Percentiles rank a stretch among this genome's conserved stretches.
These are phyloP conservation scores for barrel medic (Medicago truncatula) DNA, from an alignment of 306 rosid genomes.

Conservation along the genomic window DNA sequence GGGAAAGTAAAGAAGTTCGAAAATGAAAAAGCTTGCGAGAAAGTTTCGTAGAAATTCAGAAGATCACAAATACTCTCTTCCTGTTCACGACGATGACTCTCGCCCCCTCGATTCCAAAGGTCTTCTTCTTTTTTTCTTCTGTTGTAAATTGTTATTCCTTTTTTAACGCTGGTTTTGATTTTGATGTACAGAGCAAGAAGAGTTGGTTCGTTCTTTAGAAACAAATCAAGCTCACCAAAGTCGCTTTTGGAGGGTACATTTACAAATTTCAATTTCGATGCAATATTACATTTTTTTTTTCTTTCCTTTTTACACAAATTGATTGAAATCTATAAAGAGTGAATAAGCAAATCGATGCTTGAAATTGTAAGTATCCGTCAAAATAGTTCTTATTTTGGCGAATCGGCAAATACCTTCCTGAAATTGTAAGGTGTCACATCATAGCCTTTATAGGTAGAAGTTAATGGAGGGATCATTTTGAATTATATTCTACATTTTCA, in stretches of 20 bases:
- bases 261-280: background rate
- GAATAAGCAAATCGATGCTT: background rate
- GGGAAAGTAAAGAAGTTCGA: background rate
- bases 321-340: slow-evolving; percentile 7
- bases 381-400: no score
- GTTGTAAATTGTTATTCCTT: background rate
- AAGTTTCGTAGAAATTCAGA: slow-evolving; percentile 53
- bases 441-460: background rate
- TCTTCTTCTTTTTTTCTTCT: background rate
- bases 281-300: background rate
- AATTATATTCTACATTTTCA: background rate
- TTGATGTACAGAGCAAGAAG: slow-evolving; percentile 74
- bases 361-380: background rate
- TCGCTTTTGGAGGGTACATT: slow-evolving; percentile 82
- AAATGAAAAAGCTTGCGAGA: slow-evolving; percentile 73
- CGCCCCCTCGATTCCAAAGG: slow-evolving; percentile 79
- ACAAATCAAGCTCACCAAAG: slow-evolving; percentile 66
- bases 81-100: slow-evolving; percentile 65
- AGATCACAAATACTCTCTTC: slow-evolving; percentile 62
- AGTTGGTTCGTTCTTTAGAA: slow-evolving; percentile 73
- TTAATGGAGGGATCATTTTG: background rate
- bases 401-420: background rate
- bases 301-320: background rate
- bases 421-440: background rate
- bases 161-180: background rate